Conservation (phyloP, 2,329 filamentous ascomycete species). For the Talaromyces islandicus region DNA sequence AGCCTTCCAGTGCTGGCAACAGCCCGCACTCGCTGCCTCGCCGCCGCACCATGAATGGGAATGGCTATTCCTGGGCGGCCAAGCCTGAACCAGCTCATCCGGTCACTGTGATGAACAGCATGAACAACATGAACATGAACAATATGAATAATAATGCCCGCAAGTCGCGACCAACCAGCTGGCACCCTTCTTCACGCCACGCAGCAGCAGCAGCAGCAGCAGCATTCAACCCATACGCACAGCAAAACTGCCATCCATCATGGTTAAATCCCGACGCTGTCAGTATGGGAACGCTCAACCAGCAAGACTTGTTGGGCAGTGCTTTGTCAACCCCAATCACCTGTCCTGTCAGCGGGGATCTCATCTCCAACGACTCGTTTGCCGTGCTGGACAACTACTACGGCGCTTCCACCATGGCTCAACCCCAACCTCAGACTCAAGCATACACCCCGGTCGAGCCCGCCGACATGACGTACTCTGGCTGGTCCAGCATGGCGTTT, state of each 20-base stretch:
- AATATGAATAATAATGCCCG: constrained; percentile 18
- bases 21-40: constrained; percentile 50
- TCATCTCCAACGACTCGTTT: constrained; percentile 18
- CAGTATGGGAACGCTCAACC: neutral
- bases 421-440: constrained; percentile 12
- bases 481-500: constrained; percentile 14
- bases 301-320: constrained; percentile 6
- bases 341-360: constrained; percentile 11
- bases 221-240: constrained; percentile 14
- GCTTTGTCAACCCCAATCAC: constrained; percentile 11
- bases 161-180: constrained; percentile 61
- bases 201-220: neutral
- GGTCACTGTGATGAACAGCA: neutral
- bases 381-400: constrained; percentile 10
- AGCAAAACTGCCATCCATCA: constrained; percentile 8
- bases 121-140: too few species aligned
- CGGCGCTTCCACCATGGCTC: constrained; percentile 5
- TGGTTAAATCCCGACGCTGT: constrained; percentile 3
- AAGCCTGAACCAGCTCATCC: neutral
- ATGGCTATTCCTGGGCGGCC: constrained; percentile 36
- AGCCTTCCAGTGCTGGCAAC: constrained; percentile 63
- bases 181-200: constrained; percentile 62
- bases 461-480: constrained; percentile 21
- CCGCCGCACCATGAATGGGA: constrained; percentile 43
- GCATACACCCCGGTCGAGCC: constrained; percentile 16